Conservation (phyloP, 768 basidiomycete genomes). For the Lactarius quietus region DNA sequence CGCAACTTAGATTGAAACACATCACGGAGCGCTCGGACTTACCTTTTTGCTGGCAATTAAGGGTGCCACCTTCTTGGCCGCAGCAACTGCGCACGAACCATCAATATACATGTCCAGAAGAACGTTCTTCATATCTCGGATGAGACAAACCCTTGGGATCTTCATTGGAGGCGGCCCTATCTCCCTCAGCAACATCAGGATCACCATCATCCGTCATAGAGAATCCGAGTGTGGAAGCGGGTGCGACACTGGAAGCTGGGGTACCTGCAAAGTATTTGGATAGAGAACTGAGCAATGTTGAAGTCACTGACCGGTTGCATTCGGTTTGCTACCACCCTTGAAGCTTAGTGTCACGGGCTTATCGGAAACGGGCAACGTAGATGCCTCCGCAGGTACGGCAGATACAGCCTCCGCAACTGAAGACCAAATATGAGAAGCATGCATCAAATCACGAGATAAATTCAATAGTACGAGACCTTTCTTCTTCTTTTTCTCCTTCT, state of each 20-base stretch:
- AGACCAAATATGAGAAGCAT: not conserved
- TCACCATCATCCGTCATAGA: slow-evolving; percentile 57
- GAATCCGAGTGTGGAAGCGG: slow-evolving; percentile 57
- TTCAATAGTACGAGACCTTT: slow-evolving; percentile 41
- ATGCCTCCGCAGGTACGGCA: slow-evolving; percentile 44
- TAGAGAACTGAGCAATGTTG: not conserved
- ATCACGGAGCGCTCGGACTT: not conserved
- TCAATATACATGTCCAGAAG: slow-evolving; percentile 32
- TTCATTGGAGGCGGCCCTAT: slow-evolving; percentile 31
- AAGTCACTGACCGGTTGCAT: slow-evolving; percentile 28
- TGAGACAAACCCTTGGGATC: slow-evolving; percentile 50
- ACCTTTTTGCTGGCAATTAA: slow-evolving; percentile 86
- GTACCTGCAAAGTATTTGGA: slow-evolving; percentile 6
- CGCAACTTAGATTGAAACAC: not conserved
- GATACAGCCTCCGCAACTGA: slow-evolving; percentile 5
- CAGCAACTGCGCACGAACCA: slow-evolving; percentile 38
- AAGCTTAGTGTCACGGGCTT: slow-evolving; percentile 81
- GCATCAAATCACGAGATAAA: not conserved
- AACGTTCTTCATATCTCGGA: slow-evolving; percentile 30
- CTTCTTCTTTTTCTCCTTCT: slow-evolving; percentile 58
- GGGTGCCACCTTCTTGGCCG: slow-evolving; percentile 73
- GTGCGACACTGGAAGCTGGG: slow-evolving; percentile 32
- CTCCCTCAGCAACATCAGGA: slow-evolving; percentile 42
- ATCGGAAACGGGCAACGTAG: slow-evolving; percentile 66
- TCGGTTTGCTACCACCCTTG: slow-evolving; percentile 33